These are phyloP conservation scores for Roridomyces roridus DNA, from an alignment of 768 basidiomycete species.

Conservation along the genomic window DNA sequence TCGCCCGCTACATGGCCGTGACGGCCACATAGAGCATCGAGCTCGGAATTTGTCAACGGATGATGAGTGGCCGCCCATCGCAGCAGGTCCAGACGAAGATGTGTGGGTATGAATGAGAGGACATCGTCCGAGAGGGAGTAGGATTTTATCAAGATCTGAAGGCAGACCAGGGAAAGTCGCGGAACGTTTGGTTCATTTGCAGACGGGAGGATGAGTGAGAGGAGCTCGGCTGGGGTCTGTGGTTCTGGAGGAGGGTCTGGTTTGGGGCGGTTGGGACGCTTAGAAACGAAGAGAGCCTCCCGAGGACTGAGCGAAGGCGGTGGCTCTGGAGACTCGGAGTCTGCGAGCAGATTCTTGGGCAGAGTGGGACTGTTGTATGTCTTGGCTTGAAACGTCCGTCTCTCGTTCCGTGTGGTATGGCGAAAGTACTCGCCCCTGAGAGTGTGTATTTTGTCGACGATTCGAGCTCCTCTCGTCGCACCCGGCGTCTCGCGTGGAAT, in stretches of 20 bases:
- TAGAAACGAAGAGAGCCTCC: conserved; percentile 23
- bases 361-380: conserved; percentile 51
- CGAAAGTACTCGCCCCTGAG: conserved; percentile 76
- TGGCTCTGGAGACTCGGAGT: conserved; percentile 13
- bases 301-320: conserved; percentile 7
- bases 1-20: conserved; percentile 68
- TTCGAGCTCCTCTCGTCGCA: no score
- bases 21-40: conserved; percentile 56
- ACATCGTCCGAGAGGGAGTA: conserved; percentile 51
- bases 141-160: conserved; percentile 50
- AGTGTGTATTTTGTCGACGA: background rate
- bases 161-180: conserved; percentile 61
- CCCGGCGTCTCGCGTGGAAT: no score
- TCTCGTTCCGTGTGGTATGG: conserved; percentile 60
- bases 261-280: conserved; percentile 37
- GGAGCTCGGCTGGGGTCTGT: conserved; percentile 61
- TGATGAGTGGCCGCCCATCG: conserved; percentile 62
- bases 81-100: conserved; percentile 64
- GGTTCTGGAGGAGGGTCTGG: conserved; percentile 41
- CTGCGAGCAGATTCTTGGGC: conserved; percentile 41
- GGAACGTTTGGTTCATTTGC: conserved; percentile 43
- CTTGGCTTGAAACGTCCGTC: conserved; percentile 23
- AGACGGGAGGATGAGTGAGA: conserved; percentile 53
- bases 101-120: conserved; percentile 60
- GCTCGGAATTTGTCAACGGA: conserved; percentile 56